Evolutionary conservation across 1,284 basidiomycete genomes (phyloP), one percentile per base, ranked within the genome.

Genomic region (Tausonia pullulans): DNA sequence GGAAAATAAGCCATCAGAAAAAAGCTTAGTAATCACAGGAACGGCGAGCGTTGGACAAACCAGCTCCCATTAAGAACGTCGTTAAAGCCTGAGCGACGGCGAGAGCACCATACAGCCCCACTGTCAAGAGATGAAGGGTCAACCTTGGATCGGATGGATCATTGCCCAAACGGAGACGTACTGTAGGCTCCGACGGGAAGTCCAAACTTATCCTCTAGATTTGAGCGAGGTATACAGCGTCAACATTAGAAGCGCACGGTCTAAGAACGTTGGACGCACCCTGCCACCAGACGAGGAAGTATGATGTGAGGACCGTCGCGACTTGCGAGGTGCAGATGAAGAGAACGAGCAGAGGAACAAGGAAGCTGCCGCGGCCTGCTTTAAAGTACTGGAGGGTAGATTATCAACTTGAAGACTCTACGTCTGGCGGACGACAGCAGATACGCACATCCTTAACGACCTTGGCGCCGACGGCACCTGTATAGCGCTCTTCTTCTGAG

Each of bases 301-400:
- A 79, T 27, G 72, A 72, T 59, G 75, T 75, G 48, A 79, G 59
- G 43, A 78, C 76, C 51, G 72, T 73, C n/a, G 78, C 68, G 13
- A 68, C 74, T 67, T 79, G 79, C 71, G 77, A 76, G 4, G 76
- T 67, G 5, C 68, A 63, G 14, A 77, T 65, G 16, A 72, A 64
- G 43, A 75, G 13, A 45, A 82, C 58, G 14, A 81, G 71, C n/a
- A 79, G 63, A 0, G 81, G 80, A n/a, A 81, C 67, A 63, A 79
- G 77, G 66, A 77, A 70, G 16, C 65, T 63, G 14, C 80, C 81
- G 0, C 74, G 74, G 9, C 79, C 81, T 1, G 80, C 80, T 58
- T 74, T 74, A 69, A 82, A 71, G 71, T 81, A 82, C 27, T 72
- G 67, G 9, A 27, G 27, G 27, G 27, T 27, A 27, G 27, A 27